These are phyloP conservation scores for Ogataea wickerhamii DNA, from an alignment of 805 yeast genomes.

Conservation along the genomic window DNA sequence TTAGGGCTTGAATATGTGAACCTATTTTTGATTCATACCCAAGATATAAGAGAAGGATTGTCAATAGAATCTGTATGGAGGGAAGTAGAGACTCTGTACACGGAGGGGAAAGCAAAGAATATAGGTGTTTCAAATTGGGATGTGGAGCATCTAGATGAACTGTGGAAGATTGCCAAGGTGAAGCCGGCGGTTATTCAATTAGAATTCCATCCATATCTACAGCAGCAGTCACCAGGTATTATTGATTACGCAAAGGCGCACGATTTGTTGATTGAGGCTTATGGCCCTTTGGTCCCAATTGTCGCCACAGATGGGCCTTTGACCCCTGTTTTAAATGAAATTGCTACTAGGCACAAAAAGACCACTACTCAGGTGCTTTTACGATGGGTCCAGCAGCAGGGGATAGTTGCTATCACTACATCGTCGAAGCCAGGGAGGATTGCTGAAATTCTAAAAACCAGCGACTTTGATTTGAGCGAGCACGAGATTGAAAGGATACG, in stretches of 20 bases:
- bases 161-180: conserved; percentile 37
- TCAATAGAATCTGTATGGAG: conserved; percentile 47
- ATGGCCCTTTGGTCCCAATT: conserved; percentile 46
- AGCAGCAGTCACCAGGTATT: conserved; percentile 54
- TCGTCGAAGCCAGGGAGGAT: conserved; percentile 40
- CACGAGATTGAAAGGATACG: conserved; percentile 30
- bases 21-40: conserved; percentile 58
- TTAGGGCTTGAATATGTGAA: conserved; percentile 54
- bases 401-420: conserved; percentile 46
- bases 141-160: conserved; percentile 40
- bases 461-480: conserved; percentile 31
- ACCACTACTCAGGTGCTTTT: conserved; percentile 40
- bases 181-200: conserved; percentile 63
- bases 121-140: conserved; percentile 54
- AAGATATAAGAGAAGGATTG: conserved; percentile 43
- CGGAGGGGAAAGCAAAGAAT: conserved; percentile 47
- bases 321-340: conserved; percentile 30
- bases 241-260: conserved; percentile 34
- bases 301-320: conserved; percentile 32
- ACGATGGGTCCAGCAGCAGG: conserved; percentile 41
- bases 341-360: conserved; percentile 36
- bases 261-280: conserved; percentile 40
- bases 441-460: conserved; percentile 34
- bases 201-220: conserved; percentile 63
- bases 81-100: conserved; percentile 44